Percentiles rank a stretch among this genome's conserved stretches.
Evolutionary conservation across 1,139 yeast species (phyloP).

Genomic region (Hemisphaericaspora xylanilytica): DNA sequence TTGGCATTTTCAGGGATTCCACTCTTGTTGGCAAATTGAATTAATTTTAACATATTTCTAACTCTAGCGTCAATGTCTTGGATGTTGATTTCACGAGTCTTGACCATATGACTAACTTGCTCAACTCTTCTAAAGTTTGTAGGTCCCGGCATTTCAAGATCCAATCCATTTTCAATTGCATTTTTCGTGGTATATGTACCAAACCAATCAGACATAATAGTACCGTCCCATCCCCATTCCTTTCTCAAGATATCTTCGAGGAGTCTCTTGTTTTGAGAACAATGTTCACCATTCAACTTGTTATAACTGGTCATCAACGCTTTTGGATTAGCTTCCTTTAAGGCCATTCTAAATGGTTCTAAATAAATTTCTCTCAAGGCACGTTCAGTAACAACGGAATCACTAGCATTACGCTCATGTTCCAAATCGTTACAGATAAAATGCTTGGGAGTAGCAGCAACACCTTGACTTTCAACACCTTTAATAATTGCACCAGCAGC

Average conservation of each 20-base stretch:
- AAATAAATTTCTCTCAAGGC: conserved; percentile 62
- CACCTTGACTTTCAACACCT: conserved; percentile 32
- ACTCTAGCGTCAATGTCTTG: conserved; percentile 46
- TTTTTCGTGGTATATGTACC: conserved; percentile 51
- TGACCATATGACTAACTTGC: conserved; percentile 31
- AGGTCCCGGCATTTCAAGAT: conserved; percentile 67
- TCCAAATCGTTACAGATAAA: conserved; percentile 62
- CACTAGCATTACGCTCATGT: conserved; percentile 49
- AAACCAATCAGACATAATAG: conserved; percentile 62
- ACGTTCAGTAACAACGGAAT: conserved; percentile 50
- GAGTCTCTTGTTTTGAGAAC: conserved; percentile 43
- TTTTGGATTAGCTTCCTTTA: conserved; percentile 37
- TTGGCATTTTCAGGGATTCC: conserved; percentile 37
- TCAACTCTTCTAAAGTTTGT: conserved; percentile 41
- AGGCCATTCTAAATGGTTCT: conserved; percentile 60
- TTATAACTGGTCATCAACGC: conserved; percentile 59
- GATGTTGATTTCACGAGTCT: conserved; percentile 28
- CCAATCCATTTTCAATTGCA: conserved; percentile 52
- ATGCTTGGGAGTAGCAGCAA: conserved; percentile 60
- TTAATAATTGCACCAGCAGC: conserved; percentile 27
- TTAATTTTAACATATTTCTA: conserved; percentile 43
- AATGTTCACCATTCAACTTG: conserved; percentile 56
- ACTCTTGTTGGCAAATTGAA: conserved; percentile 37
- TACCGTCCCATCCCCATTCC: conserved; percentile 46
- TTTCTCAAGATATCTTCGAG: conserved; percentile 40